Conservation (phyloP, 2,329 filamentous ascomycete genomes). For the Trichocomaceae sp. region DNA sequence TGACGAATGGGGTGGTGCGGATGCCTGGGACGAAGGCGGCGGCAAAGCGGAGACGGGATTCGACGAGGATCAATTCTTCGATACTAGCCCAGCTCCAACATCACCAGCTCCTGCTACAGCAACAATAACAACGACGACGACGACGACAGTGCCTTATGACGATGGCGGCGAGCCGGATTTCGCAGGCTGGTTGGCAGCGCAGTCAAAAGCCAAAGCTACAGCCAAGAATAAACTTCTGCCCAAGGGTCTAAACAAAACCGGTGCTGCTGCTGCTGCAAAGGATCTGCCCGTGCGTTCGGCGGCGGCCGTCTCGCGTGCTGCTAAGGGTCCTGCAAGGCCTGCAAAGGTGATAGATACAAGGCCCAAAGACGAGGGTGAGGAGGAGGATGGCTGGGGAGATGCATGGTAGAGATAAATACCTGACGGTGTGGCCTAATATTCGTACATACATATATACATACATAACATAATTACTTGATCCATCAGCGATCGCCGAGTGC, state of each 20-base stretch:
- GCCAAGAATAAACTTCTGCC: constrained; percentile 63
- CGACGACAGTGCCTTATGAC: constrained; percentile 56
- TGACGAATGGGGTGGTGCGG: constrained; percentile 34
- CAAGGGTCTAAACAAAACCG: constrained; percentile 69
- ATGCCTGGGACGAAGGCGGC: constrained; percentile 67
- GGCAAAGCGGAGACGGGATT: constrained; percentile 43
- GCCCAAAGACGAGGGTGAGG: constrained; percentile 42
- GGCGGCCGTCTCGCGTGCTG: constrained; percentile 31
- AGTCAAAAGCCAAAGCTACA: constrained; percentile 67
- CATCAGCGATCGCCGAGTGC: not conserved
- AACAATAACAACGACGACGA: no score
- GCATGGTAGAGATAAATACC: constrained; percentile 28
- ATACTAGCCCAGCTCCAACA: constrained; percentile 25
- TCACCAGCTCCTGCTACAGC: constrained; percentile 20
- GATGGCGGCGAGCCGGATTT: constrained; percentile 91
- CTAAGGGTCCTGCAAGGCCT: constrained; percentile 43
- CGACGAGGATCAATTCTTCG: constrained; percentile 39
- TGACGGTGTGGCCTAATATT: not conserved
- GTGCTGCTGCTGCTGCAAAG: constrained; percentile 31
- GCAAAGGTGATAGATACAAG: constrained; percentile 64
- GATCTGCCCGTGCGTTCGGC: constrained; percentile 30
- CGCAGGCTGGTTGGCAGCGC: constrained; percentile 86
- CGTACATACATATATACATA: not conserved
- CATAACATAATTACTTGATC: not conserved
- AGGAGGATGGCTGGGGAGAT: constrained; percentile 45